Evolutionary conservation across 331 rosid species (phyloP), one percentile per base, ranked within the genome.

Genomic region (Quercus phellos): DNA sequence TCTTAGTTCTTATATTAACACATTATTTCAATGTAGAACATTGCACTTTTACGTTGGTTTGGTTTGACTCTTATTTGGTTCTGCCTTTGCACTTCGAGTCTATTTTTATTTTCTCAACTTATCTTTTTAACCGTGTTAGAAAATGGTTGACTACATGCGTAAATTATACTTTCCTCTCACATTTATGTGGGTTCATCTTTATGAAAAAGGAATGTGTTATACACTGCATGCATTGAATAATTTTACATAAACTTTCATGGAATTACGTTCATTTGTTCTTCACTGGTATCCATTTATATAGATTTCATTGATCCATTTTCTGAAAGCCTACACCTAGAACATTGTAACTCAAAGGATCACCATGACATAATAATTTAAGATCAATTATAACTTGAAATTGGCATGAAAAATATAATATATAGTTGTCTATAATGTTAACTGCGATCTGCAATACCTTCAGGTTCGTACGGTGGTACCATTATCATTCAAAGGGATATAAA

Each of bases 371-470:
- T 42, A 51, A 38, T 38, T 38, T 38, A 38, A 38, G 12, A 38
- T 2, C 46, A 8, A 38, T 0, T 38, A 38, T 38, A 38, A 38
- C 46, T 8, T 38, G 38, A 35, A 59, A 68, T 55, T 21, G 19
- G 43, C 82, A 51, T 42, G 67, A 78, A 82, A 69, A 63, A 61
- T 30, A 19, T 74, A 54, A 73, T 64, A 69, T 27, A 60, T 55
- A 35, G 12, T 59, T 7, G 26, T 58, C 56, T 58, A 71, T 43
- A 54, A 63, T 51, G 34, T 27, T 27, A 19, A 34, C 42, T 60
- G 38, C 38, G 17, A 78, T 78, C 42, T 69, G 38, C 38, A 21
- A 78, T 78, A 69, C 69, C 58, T 67, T 71, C 27, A 38, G 46
- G 46, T 8, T 2, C 12, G 46, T 38, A 8, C 46, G 46, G 46